Evolutionary conservation across 1,139 yeast genomes (phyloP).

Genomic region (Kurtzmaniella quercitrusa): DNA sequence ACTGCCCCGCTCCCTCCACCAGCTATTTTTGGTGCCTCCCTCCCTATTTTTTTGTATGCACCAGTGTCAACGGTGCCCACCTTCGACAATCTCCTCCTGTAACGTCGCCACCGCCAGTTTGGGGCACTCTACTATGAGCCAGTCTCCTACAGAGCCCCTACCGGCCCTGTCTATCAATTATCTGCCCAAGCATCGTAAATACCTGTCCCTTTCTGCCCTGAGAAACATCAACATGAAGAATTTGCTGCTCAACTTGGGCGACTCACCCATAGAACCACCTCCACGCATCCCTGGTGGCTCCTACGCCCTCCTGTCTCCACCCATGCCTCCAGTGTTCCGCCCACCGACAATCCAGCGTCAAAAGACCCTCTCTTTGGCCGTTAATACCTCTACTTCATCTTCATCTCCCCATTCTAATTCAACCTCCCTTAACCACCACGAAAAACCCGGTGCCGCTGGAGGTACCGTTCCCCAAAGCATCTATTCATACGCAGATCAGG

Average conservation of each 20-base stretch:
- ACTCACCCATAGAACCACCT: neutral
- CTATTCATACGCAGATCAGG: constrained; percentile 3
- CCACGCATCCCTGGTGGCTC: neutral
- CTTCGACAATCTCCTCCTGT: neutral
- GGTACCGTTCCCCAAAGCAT: neutral
- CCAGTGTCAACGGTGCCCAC: neutral
- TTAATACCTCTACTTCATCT: constrained; percentile 1
- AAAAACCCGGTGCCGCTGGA: neutral
- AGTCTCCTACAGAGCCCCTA: neutral
- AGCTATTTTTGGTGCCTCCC: neutral
- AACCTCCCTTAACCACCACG: constrained; percentile 7
- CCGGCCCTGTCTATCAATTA: constrained; percentile 16
- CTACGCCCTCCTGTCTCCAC: neutral
- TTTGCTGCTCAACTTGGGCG: constrained; percentile 27
- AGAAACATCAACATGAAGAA: constrained; percentile 32
- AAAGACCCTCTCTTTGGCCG: constrained; percentile 5
- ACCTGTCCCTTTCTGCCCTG: constrained; percentile 21
- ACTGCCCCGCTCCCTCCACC: neutral
- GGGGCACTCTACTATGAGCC: neutral
- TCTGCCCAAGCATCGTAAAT: constrained; percentile 34
- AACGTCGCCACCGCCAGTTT: neutral
- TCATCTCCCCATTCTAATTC: no score
- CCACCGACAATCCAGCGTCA: neutral
- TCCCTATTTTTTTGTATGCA: neutral
- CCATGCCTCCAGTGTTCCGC: neutral